These are phyloP conservation scores for Boletus reticuloceps DNA, from an alignment of 768 basidiomycete species.

Conservation along the genomic window DNA sequence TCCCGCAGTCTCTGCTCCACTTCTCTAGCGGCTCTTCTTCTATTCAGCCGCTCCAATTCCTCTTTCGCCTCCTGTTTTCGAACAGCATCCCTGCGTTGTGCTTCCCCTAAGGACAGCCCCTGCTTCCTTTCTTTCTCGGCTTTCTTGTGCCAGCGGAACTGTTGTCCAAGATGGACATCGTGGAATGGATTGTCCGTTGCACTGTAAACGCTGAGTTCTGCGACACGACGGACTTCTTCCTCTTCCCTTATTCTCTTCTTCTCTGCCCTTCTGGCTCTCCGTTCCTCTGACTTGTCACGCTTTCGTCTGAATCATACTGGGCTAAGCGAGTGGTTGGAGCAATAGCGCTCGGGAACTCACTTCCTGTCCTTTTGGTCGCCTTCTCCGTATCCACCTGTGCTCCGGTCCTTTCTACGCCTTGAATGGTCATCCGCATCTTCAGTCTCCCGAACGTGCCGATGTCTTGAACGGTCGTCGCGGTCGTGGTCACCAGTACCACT, in stretches of 20 bases:
- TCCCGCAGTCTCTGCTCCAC: constrained; percentile 85
- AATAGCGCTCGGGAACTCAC: constrained; percentile 31
- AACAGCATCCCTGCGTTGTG: constrained; percentile 74
- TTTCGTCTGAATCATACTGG: constrained; percentile 55
- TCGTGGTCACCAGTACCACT: constrained; percentile 32
- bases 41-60: constrained; percentile 89
- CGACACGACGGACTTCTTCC: constrained; percentile 88
- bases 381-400: constrained; percentile 19
- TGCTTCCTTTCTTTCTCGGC: constrained; percentile 91
- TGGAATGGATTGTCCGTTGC: constrained; percentile 98
- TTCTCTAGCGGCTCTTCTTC: constrained; percentile 87
- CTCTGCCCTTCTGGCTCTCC: constrained; percentile 81
- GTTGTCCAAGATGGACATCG: constrained; percentile 93
- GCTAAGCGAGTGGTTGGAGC: not conserved
- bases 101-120: constrained; percentile 77
- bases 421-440: constrained; percentile 33
- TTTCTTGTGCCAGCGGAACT: constrained; percentile 99
- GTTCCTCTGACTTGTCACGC: constrained; percentile 84
- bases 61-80: constrained; percentile 90
- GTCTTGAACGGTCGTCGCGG: constrained; percentile 24
- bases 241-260: constrained; percentile 81
- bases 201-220: constrained; percentile 94
- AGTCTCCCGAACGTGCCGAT: constrained; percentile 33
- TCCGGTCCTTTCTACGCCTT: constrained; percentile 21
- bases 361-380: constrained; percentile 45